A percentile compares a stretch with the other conserved stretches of the same genome.
phyloP scores from a whole-genome alignment of 495 filamentous ascomycete genomes.

The Aspergillus saccharolyticus region DNA sequence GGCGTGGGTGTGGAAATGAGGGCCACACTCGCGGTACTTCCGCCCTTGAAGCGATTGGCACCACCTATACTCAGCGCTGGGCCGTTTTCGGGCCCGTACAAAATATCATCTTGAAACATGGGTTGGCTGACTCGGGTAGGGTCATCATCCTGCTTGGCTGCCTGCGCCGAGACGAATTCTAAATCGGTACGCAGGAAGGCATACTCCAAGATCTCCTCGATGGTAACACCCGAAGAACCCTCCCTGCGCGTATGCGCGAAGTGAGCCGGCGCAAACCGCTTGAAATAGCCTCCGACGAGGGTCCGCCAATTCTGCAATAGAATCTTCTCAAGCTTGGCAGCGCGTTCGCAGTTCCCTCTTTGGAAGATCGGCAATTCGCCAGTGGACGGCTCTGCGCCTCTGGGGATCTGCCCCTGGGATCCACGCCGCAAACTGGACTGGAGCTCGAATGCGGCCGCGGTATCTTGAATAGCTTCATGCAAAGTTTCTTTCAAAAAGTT shows the following conservation, averaged over 20 bases:
- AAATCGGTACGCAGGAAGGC: conserved; percentile 89
- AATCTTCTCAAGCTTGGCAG: conserved; percentile 53
- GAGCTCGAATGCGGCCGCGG: conserved; percentile 66
- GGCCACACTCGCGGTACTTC: conserved; percentile 82
- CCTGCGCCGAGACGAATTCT: conserved; percentile 86
- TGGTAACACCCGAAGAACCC: conserved; percentile 29
- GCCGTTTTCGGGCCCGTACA: conserved; percentile 59
- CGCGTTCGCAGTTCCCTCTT: conserved; percentile 30
- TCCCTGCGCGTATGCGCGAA: conserved; percentile 42
- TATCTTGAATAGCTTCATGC: conserved; percentile 83
- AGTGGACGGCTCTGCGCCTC: conserved; percentile 11
- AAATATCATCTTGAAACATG: conserved; percentile 73
- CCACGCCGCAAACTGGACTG: conserved; percentile 55
- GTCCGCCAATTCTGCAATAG: conserved; percentile 75
- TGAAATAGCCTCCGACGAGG: conserved; percentile 90
- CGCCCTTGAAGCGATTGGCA: conserved; percentile 76
- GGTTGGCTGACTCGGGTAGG: conserved; percentile 62
- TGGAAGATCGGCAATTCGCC: conserved; percentile 36
- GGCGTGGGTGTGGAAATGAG: conserved; percentile 88
- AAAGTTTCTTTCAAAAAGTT: conserved; percentile 77
- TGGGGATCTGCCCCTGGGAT: conserved; percentile 7
- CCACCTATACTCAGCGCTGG: conserved; percentile 60
- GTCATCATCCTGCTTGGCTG: conserved; percentile 66
- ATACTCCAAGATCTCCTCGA: conserved; percentile 62
- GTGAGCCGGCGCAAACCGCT: conserved; percentile 71